These are phyloP conservation scores for Coniochaeta ligniaria DNA, from an alignment of 2,329 filamentous ascomycete species.

Conservation along the genomic window DNA sequence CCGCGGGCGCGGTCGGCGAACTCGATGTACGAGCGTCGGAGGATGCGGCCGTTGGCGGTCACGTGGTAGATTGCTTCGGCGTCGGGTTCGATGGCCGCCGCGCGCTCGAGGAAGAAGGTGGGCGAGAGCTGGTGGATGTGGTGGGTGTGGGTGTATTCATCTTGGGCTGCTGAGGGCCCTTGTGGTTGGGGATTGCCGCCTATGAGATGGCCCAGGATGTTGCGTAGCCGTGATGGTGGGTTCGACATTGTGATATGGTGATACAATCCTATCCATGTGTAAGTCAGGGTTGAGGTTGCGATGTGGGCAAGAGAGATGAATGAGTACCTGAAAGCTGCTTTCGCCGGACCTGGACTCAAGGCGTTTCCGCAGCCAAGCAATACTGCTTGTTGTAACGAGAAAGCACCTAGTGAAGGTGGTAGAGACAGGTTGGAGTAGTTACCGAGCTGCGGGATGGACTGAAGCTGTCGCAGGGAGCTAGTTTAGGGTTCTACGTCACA, in stretches of 20 bases:
- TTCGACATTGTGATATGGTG: slow-evolving; percentile 10
- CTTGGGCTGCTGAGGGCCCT: neutral
- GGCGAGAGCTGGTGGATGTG: slow-evolving; percentile 78
- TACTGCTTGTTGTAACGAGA: neutral
- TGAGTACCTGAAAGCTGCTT: neutral
- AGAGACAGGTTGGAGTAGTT: neutral
- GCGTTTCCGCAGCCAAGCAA: neutral
- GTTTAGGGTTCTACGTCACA: neutral
- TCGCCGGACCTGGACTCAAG: neutral
- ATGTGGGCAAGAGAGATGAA: neutral
- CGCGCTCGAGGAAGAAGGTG: slow-evolving; percentile 74
- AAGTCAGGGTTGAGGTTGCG: neutral
- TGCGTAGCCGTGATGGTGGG: slow-evolving; percentile 14
- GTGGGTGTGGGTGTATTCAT: slow-evolving; percentile 34
- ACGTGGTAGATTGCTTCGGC: slow-evolving; percentile 80
- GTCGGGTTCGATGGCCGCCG: slow-evolving; percentile 80
- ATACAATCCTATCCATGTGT: neutral
- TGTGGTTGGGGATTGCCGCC: slow-evolving; percentile 17
- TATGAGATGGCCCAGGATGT: slow-evolving; percentile 17
- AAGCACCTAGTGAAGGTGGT: neutral
- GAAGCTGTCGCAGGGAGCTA: neutral
- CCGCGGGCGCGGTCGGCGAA: slow-evolving; percentile 81
- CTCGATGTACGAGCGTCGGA: slow-evolving; percentile 73
- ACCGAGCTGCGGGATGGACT: neutral
- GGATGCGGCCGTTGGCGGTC: slow-evolving; percentile 65